Percentiles rank a stretch among this genome's conserved stretches.
Evolutionary conservation across 2,329 filamentous ascomycete genomes (phyloP).

Genomic region (Thelonectria olida): DNA sequence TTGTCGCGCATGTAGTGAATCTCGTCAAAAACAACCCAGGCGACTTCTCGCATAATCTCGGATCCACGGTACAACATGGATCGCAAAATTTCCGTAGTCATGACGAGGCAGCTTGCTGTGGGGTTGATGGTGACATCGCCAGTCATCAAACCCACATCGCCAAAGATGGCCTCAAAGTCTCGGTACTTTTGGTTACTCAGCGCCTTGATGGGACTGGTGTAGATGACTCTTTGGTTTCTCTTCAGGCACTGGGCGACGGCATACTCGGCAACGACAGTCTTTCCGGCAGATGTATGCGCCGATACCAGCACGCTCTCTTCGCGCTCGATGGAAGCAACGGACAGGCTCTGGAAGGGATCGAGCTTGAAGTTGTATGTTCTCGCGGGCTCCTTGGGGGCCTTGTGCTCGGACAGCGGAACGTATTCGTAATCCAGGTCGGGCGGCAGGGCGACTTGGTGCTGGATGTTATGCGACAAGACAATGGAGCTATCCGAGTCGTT

Average conservation of each 20-base stretch:
- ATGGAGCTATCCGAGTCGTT: conserved; percentile 74
- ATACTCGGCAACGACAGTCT: conserved; percentile 98
- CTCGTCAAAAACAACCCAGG: conserved; percentile 98
- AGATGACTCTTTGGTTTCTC: conserved; percentile 97
- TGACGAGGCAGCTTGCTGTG: conserved; percentile 95
- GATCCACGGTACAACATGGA: conserved; percentile 98
- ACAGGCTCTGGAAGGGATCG: conserved; percentile 96
- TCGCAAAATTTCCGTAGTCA: conserved; percentile 99
- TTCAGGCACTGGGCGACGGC: conserved; percentile 97
- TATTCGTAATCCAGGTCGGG: conserved; percentile 95
- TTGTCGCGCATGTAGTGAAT: conserved; percentile 99
- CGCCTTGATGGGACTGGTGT: conserved; percentile 98
- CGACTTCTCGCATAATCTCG: conserved; percentile 99
- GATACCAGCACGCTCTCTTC: conserved; percentile 97
- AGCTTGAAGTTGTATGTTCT: conserved; percentile 88
- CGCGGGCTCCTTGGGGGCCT: conserved; percentile 86
- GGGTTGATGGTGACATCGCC: conserved; percentile 99
- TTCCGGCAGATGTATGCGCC: conserved; percentile 96
- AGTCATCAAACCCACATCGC: conserved; percentile 97
- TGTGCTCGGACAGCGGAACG: conserved; percentile 93
- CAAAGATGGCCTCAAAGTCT: conserved; percentile 95
- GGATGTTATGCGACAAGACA: conserved; percentile 94
- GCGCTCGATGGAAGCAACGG: conserved; percentile 92
- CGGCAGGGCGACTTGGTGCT: conserved; percentile 95
- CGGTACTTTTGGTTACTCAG: conserved; percentile 98